Base-by-base conservation (phyloP, 148 eudicot species). In the Gaultheria prostrata region DNA sequence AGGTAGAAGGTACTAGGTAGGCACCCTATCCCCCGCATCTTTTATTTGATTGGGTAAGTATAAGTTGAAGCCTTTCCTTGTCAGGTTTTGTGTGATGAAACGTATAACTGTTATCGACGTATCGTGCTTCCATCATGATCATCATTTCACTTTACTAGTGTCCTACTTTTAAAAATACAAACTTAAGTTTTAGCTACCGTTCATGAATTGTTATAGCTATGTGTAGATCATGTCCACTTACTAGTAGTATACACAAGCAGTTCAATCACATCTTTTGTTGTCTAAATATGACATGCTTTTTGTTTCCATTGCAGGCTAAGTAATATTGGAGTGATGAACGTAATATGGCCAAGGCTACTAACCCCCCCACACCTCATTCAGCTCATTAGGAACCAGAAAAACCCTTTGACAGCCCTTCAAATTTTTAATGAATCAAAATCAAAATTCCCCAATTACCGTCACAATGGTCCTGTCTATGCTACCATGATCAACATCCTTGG, bases 401-500 rank as follows among this genome's bases (percentile, higher is more conserved):
- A 89, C 76, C 91, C 92, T 28, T 78, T 84, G 17, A 89, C 85
- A 51, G 92, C 95, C 61, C 84, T 92, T 28, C 73, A 84, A 50
- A 87, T 91, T 83, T 95, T 95, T 85, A 83, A 91, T 83, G 93
- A 90, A 86, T 93, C 95, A 77, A 90, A 88, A 86, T 78, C 83
- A 14, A 91, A 83, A 79, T 93, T 91, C 81, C 98, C 95, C 21
- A 61, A 86, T 45, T 96, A 96, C 84, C 90, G 77, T 71, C 98
- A 95, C 85, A 94, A 93, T 82, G 95, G 97, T 28, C 84, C 87
- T 26, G 95, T 92, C 24, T 96, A 94, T 86, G 94, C 93, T 84
- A 91, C 95, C 82, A 91, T 96, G 94, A 93, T 94, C 77, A 84
- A 83, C 73, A 85, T 94, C 76, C 98, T 97, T 17, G 91, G 93